Base-by-base conservation (phyloP, 192 early-diverging fungal species). In the Oehlia diaphana region DNA sequence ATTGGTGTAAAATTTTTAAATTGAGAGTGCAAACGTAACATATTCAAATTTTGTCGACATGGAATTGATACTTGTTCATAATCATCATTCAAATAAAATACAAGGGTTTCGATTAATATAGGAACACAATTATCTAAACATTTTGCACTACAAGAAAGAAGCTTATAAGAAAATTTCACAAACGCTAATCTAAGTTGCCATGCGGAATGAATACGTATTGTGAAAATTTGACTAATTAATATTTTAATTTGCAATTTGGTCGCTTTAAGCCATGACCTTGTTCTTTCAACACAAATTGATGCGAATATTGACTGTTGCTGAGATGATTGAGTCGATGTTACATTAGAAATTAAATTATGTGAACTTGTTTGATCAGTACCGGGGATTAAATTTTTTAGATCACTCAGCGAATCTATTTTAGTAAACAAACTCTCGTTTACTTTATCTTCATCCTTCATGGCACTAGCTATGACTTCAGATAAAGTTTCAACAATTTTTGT, bases 21-120 rank as follows among this genome's bases (percentile, higher is more conserved):
- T 2, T 61, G 33, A 7, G 72, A 42, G 8, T 72, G n/a, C 3
- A 39, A 14, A 2, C 63, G 49, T 13, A 86, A 65, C 4, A 63
- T 19, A 44, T 73, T 42, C 53, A 87, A 63, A 31, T 75, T 35
- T 31, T 79, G n/a, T 67, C 66, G 33, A 42, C 74, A 78, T 1
- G 65, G 26, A n/a, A 14, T 67, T 1, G 86, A 72, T 4, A 87
- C 86, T 62, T 76, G 67, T 4, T 63, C 63, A 63, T 84, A 82
- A 28, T 74, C 64, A 47, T 87, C 86, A 71, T 82, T 82, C 10
- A 84, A 63, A 53, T 82, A 80, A 8, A 83, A 58, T 6, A 86
- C 84, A n/a, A 87, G 70, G 1, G 82, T 84, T 63, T 82, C 83
- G 5, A 86, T 37, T 16, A 85, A 66, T 9, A 80, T 62, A 4